phyloP scores from a whole-genome alignment of 2,329 filamentous ascomycete species.

The Epichloe brachyelytri region DNA sequence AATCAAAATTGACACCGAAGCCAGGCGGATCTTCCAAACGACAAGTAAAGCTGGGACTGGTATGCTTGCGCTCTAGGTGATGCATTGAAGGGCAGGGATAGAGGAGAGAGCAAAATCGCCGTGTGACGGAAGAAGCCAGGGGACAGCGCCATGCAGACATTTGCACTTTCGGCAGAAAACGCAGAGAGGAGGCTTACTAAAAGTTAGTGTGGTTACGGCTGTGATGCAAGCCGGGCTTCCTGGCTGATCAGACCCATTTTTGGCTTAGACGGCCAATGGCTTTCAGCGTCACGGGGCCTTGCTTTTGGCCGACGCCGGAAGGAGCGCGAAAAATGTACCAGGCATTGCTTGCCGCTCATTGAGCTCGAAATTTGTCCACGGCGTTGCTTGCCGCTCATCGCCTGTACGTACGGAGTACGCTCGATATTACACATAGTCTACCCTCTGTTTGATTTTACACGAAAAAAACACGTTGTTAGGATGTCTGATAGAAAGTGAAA shows the following conservation, averaged over 20 bases:
- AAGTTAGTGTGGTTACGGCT: neutral
- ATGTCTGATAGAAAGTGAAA: too few species aligned
- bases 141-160: neutral
- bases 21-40: neutral
- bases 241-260: too few species aligned
- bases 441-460: too few species aligned
- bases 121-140: slow-evolving; percentile 2
- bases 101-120: neutral
- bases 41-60: neutral
- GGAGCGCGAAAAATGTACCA: too few species aligned
- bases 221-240: too few species aligned
- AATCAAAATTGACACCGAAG: neutral
- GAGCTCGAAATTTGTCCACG: too few species aligned
- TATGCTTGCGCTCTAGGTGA: neutral
- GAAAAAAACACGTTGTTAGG: too few species aligned
- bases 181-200: neutral
- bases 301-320: neutral
- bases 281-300: neutral
- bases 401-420: too few species aligned
- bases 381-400: too few species aligned
- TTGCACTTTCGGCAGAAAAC: neutral
- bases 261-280: neutral
- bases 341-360: too few species aligned
- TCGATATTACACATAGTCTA: too few species aligned
- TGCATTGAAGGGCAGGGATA: neutral